These are phyloP conservation scores for Nicotiana undulata DNA, from an alignment of 257 asterid genomes.

Conservation along the genomic window DNA sequence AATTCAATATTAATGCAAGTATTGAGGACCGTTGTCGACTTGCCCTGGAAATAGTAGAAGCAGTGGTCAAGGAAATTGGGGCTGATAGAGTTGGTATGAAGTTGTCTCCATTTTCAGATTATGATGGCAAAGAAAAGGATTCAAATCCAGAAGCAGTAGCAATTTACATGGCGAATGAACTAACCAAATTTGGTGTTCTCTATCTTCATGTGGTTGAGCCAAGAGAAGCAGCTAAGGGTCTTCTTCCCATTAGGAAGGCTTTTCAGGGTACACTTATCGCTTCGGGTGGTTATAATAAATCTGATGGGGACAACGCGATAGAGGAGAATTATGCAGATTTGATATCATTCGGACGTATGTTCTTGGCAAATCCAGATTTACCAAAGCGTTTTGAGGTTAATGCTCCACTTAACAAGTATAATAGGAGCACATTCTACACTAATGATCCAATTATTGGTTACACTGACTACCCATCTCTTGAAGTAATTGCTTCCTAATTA, in stretches of 20 bases:
- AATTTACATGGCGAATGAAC: slow-evolving; percentile 21
- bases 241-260: slow-evolving; percentile 24
- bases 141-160: slow-evolving; percentile 63
- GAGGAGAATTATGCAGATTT: slow-evolving; percentile 38
- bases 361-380: slow-evolving; percentile 73
- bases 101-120: slow-evolving; percentile 92
- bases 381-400: slow-evolving; percentile 38
- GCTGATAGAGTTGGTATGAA: slow-evolving; percentile 64
- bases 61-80: slow-evolving; percentile 59
- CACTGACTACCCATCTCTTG: slow-evolving; percentile 66
- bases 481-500: background rate
- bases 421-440: slow-evolving; percentile 49
- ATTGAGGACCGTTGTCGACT: slow-evolving; percentile 63
- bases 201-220: slow-evolving; percentile 47
- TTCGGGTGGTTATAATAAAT: slow-evolving; percentile 50
- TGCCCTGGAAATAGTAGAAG: slow-evolving; percentile 46
- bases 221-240: slow-evolving; percentile 13
- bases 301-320: slow-evolving; percentile 38
- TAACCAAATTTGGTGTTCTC: slow-evolving; percentile 22
- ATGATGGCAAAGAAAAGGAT: slow-evolving; percentile 21
- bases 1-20: slow-evolving; percentile 67
- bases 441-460: slow-evolving; percentile 63
- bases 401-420: slow-evolving; percentile 45
- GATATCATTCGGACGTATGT: slow-evolving; percentile 55
- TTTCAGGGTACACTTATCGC: slow-evolving; percentile 51